phyloP scores from a whole-genome alignment of 805 yeast species.

The Yarrowia divulgata region DNA sequence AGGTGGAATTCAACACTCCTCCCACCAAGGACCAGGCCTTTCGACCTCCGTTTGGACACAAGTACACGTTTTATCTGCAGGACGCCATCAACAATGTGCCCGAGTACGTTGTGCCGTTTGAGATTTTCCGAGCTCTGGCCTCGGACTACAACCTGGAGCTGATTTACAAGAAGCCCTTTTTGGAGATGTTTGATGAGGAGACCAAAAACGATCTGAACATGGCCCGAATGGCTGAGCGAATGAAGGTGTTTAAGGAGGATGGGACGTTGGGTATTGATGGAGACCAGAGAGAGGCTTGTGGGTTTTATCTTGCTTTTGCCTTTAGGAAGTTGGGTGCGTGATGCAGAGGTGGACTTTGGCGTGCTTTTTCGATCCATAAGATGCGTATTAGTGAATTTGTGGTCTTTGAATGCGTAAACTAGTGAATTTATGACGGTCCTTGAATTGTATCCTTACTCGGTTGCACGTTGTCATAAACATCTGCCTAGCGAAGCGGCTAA shows the following conservation, averaged over 20 bases:
- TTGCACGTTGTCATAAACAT: too few relatives aligned
- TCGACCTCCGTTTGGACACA: constrained; percentile 79
- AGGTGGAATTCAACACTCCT: constrained; percentile 77
- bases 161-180: constrained; percentile 75
- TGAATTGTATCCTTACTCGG: too few relatives aligned
- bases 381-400: too few relatives aligned
- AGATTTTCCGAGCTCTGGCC: constrained; percentile 79
- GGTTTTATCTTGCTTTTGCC: constrained; percentile 84
- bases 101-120: constrained; percentile 95
- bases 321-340: constrained; percentile 55
- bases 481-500: too few relatives aligned
- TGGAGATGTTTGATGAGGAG: constrained; percentile 81
- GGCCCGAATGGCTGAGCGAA: constrained; percentile 46
- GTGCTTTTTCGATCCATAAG: too few relatives aligned
- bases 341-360: neutral
- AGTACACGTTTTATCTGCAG: constrained; percentile 77
- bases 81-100: constrained; percentile 98
- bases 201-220: constrained; percentile 61
- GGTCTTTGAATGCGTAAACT: neutral
- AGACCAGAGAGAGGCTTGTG: constrained; percentile 84
- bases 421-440: too few relatives aligned
- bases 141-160: constrained; percentile 81
- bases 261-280: constrained; percentile 89
- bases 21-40: constrained; percentile 81
- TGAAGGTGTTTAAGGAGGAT: constrained; percentile 68